Conservation (phyloP, 768 basidiomycete species). For the Termitomyces sp. region DNA sequence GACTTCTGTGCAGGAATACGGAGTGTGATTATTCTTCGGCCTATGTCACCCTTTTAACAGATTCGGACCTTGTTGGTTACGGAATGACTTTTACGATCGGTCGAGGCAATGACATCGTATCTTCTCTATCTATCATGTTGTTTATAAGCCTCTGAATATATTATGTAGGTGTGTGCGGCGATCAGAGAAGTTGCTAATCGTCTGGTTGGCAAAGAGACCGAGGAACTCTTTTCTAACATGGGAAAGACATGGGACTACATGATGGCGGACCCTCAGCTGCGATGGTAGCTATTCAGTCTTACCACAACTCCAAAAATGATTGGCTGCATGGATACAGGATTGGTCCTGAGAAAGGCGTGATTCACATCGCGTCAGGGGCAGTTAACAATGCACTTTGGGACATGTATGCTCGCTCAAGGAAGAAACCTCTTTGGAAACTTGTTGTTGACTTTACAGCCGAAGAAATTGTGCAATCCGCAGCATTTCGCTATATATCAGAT, state of each 20-base stretch:
- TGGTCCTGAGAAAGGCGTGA: slow-evolving; percentile 94
- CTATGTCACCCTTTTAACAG: slow-evolving; percentile 75
- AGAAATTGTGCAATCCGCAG: slow-evolving; percentile 68
- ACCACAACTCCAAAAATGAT: neutral
- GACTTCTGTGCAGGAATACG: slow-evolving; percentile 62
- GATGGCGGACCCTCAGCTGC: slow-evolving; percentile 82
- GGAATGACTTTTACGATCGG: slow-evolving; percentile 96
- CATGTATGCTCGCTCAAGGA: slow-evolving; percentile 73
- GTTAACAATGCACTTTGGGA: slow-evolving; percentile 96
- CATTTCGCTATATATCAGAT: slow-evolving; percentile 91
- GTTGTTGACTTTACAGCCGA: slow-evolving; percentile 89
- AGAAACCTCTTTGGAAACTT: slow-evolving; percentile 92
- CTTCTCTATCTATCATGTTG: slow-evolving; percentile 8
- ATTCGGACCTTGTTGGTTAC: slow-evolving; percentile 76
- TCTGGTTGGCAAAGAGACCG: slow-evolving; percentile 78
- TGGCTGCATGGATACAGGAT: slow-evolving; percentile 43
- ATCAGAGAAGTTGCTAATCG: slow-evolving; percentile 76
- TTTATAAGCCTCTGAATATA: neutral
- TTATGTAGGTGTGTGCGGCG: slow-evolving; percentile 65
- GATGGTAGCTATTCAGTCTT: slow-evolving; percentile 52
- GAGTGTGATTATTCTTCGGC: slow-evolving; percentile 96
- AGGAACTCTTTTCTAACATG: slow-evolving; percentile 85
- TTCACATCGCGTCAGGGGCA: slow-evolving; percentile 83
- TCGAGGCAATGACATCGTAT: slow-evolving; percentile 89
- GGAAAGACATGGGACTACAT: slow-evolving; percentile 87